Conservation (phyloP, 345 rosid species). For the Syzygium oleosum region DNA sequence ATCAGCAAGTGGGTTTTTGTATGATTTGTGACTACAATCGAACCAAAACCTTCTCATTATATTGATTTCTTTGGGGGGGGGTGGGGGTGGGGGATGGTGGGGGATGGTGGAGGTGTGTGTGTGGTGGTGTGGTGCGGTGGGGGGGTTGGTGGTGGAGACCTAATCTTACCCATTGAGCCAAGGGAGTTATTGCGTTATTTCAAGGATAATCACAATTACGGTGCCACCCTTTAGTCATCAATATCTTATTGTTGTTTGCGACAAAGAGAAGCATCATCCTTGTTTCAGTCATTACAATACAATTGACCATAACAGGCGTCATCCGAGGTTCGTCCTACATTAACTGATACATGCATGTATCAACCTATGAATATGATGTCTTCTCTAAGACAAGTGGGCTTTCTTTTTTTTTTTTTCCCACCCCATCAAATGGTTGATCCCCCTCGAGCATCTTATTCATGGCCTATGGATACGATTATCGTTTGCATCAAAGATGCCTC, state of each 20-base stretch:
- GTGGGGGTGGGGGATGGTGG: no score
- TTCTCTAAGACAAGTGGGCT: background rate
- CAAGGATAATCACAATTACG: background rate
- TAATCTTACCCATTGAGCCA: background rate
- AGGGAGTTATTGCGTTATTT: background rate
- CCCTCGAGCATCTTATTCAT: background rate
- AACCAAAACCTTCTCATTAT: background rate
- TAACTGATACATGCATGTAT: background rate
- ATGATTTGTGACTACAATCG: background rate
- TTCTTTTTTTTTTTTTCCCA: background rate
- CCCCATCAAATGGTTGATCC: no score
- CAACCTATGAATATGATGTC: background rate
- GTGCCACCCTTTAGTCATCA: background rate
- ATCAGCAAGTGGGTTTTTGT: background rate
- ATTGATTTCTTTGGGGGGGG: background rate
- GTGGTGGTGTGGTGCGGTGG: no score
- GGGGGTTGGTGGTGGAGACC: background rate
- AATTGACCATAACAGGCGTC: background rate
- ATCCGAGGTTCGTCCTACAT: background rate
- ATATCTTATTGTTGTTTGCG: background rate
- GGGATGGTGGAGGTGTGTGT: no score
- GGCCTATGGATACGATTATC: background rate
- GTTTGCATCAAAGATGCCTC: background rate
- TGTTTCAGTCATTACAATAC: background rate
- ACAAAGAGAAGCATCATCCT: background rate